Evolutionary conservation across 495 filamentous ascomycete species (phyloP).

Genomic region (Tuber indicum): DNA sequence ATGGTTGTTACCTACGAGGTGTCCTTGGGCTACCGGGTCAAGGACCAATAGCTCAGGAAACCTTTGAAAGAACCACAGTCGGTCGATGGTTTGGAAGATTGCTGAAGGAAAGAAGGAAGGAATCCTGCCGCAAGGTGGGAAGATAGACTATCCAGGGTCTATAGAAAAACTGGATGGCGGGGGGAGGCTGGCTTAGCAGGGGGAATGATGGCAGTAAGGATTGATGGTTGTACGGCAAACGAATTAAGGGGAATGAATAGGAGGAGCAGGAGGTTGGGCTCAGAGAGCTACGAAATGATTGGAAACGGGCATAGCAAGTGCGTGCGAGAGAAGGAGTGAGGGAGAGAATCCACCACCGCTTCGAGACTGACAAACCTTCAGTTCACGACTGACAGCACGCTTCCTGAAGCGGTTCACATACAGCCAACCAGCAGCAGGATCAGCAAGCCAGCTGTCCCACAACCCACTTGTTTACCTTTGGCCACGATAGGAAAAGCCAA

Average conservation of each 20-base stretch:
- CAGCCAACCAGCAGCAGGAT: not conserved
- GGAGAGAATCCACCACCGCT: not conserved
- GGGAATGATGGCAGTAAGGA: slow-evolving; percentile 1
- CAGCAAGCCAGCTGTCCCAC: not conserved
- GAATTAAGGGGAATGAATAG: not conserved
- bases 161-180: slow-evolving; percentile 19
- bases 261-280: slow-evolving; percentile 8
- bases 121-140: slow-evolving; percentile 1
- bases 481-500: not conserved
- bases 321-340: not conserved
- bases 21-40: not conserved
- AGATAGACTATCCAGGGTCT: slow-evolving; percentile 9
- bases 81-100: slow-evolving; percentile 8
- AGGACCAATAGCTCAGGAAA: not conserved
- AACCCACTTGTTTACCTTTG: slow-evolving; percentile 3
- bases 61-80: not conserved
- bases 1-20: not conserved
- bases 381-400: not conserved
- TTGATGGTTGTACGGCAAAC: not conserved
- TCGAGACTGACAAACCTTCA: not conserved
- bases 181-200: slow-evolving; percentile 5
- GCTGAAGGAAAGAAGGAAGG: slow-evolving; percentile 12
- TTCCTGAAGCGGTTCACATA: not conserved
- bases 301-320: not conserved
- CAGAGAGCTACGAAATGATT: not conserved